Base-by-base conservation (phyloP, 805 yeast genomes). In the Candida caryicola region DNA sequence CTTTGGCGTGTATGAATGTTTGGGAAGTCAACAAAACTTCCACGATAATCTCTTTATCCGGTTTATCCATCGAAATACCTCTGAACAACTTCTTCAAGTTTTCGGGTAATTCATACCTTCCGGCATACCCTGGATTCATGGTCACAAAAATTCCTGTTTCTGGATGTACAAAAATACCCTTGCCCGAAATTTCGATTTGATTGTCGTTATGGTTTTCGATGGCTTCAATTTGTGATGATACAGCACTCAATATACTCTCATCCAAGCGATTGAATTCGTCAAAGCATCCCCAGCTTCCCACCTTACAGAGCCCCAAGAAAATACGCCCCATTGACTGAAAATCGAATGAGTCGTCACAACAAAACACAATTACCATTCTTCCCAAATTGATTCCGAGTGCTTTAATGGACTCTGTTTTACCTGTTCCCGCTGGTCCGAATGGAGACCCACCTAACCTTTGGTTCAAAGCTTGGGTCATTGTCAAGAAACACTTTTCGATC, bases 341-440 rank as follows among this genome's bases (percentile, higher is more conserved):
- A 51, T 90, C 95, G 64, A 87, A 91, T 0, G 85, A 65, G 35
- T 90, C 95, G 51, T 91, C 98, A 64, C 98, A 91, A 54, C 88
- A 82, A 58, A 91, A 90, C 0, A 91, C 96, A 8, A 85, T 57
- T 0, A 88, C 96, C 76, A 79, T 76, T 41, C 79, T 73, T 5
- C 98, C 98, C 5, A 91, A 62, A 27, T 77, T 78, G 29, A 79
- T 79, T 1, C 93, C 96, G 21, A 90, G 64, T 0, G 95, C 85
- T 55, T 91, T 91, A 17, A 91, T 73, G 0, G 95, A 74, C 55
- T 91, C 98, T 0, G 98, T 91, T 55, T 91, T 91, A 47, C 98
- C 98, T 0, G 98, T 91, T 29, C 98, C 98, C 2, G 98, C 96
- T 1, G 98, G 97, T 0, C 98, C 98, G 59, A 84, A 80, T 1